A percentile compares a stretch with the other conserved stretches of the same genome.
These are phyloP conservation scores for Nakazawaea holstii DNA, from an alignment of 805 yeast genomes.

Conservation along the genomic window DNA sequence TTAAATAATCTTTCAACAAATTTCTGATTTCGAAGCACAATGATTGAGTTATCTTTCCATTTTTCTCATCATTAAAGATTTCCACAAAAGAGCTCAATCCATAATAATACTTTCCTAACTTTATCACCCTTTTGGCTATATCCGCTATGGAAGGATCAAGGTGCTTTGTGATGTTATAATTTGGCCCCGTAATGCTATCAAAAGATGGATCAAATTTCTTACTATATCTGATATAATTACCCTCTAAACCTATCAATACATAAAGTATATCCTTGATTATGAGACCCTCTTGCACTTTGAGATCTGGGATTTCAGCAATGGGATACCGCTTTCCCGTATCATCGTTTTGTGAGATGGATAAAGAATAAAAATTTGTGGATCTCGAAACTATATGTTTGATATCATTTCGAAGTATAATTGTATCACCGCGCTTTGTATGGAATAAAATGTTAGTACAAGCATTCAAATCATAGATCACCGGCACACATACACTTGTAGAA, in stretches of 20 bases:
- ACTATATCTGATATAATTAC: constrained; percentile 66
- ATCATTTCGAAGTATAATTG: neutral
- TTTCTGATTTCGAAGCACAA: constrained; percentile 56
- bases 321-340: constrained; percentile 25
- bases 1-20: constrained; percentile 31
- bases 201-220: constrained; percentile 50
- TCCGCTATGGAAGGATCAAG: constrained; percentile 73
- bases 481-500: neutral
- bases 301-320: constrained; percentile 38
- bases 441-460: neutral
- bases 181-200: constrained; percentile 61
- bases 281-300: constrained; percentile 64
- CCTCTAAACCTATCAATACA: constrained; percentile 71
- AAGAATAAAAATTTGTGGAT: neutral
- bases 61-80: constrained; percentile 43
- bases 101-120: constrained; percentile 57
- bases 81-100: constrained; percentile 58
- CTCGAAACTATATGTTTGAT: neutral
- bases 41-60: constrained; percentile 73
- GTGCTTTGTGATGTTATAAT: constrained; percentile 63
- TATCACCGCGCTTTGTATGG: neutral
- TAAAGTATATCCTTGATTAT: constrained; percentile 65
- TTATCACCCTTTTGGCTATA: constrained; percentile 54
- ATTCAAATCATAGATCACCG: no score
- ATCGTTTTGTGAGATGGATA: constrained; percentile 15